phyloP scores from a whole-genome alignment of 2,329 filamentous ascomycete genomes.

The Pestalotiopsis fici region DNA sequence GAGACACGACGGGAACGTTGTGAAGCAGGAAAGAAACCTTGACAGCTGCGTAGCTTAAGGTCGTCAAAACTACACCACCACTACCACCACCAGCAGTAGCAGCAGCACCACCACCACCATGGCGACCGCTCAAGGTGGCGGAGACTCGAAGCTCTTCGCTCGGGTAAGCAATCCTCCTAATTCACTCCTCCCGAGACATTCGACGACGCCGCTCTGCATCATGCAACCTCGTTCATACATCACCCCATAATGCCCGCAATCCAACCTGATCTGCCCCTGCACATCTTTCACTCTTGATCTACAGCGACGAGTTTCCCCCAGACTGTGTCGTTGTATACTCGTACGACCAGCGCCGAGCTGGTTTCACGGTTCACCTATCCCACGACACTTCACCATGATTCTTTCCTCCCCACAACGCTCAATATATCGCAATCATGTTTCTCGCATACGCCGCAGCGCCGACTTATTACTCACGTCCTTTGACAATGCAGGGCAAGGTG shows the following conservation, averaged over 20 bases:
- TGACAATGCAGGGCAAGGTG: constrained; percentile 87
- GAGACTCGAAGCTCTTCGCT: constrained; percentile 99
- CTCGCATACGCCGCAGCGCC: constrained; percentile 52
- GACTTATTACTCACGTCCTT: constrained; percentile 51
- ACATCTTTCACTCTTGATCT: neutral
- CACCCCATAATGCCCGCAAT: neutral
- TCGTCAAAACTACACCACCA: constrained; percentile 17
- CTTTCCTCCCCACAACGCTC: constrained; percentile 14
- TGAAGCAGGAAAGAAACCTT: constrained; percentile 3
- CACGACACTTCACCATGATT: constrained; percentile 19
- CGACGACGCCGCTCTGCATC: neutral
- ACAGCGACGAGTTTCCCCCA: neutral
- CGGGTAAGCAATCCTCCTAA: constrained; percentile 63
- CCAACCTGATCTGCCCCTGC: neutral
- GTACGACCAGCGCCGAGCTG: neutral
- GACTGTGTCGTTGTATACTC: neutral
- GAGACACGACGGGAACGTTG: constrained; percentile 3
- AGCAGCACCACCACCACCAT: constrained; percentile 49
- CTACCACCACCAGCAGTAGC: too few species aligned
- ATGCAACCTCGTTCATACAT: neutral
- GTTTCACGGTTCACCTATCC: neutral
- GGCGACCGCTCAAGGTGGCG: constrained; percentile 65
- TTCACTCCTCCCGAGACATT: constrained; percentile 13
- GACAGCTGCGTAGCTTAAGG: neutral
- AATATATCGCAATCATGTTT: constrained; percentile 46